phyloP scores from a whole-genome alignment of 805 yeast species.

The Sungouiozyma intestinalis region DNA sequence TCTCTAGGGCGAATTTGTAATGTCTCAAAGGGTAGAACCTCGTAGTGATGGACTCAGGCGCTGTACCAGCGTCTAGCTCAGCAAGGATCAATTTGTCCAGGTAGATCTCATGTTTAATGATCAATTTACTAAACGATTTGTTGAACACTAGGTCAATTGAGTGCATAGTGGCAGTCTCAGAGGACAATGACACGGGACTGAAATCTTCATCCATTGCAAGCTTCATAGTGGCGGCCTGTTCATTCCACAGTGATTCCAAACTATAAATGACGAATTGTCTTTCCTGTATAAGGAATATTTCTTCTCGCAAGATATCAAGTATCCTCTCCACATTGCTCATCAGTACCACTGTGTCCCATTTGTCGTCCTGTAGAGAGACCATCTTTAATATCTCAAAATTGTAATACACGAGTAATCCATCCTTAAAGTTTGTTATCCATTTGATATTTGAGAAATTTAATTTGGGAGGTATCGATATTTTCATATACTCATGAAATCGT shows the following conservation, averaged over 20 bases:
- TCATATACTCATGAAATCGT: slow-evolving; percentile 15
- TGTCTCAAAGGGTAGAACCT: slow-evolving; percentile 19
- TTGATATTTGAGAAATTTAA: slow-evolving; percentile 6
- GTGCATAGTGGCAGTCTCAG: slow-evolving; percentile 22
- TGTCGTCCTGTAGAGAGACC: slow-evolving; percentile 6
- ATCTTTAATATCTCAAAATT: slow-evolving; percentile 13
- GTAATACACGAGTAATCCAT: slow-evolving; percentile 17
- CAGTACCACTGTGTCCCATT: slow-evolving; percentile 13
- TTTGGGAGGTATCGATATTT: slow-evolving; percentile 8
- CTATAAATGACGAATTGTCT: slow-evolving; percentile 10
- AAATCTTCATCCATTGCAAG: slow-evolving; percentile 19
- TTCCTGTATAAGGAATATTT: slow-evolving; percentile 15
- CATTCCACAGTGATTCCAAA: slow-evolving; percentile 19
- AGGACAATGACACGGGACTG: slow-evolving; percentile 21
- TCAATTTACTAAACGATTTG: slow-evolving; percentile 11
- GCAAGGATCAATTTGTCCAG: slow-evolving; percentile 22
- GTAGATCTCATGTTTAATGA: slow-evolving; percentile 20
- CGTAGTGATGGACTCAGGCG: slow-evolving; percentile 13
- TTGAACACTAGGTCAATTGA: slow-evolving; percentile 19
- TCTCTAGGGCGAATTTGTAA: slow-evolving; percentile 28
- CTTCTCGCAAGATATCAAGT: slow-evolving; percentile 18
- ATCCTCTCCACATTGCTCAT: slow-evolving; percentile 21
- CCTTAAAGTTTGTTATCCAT: slow-evolving; percentile 19
- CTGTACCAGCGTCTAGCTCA: slow-evolving; percentile 8
- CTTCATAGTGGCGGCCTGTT: slow-evolving; percentile 8